Conservation (phyloP, 2,329 filamentous ascomycete species). For the Hirsutella thompsonii region DNA sequence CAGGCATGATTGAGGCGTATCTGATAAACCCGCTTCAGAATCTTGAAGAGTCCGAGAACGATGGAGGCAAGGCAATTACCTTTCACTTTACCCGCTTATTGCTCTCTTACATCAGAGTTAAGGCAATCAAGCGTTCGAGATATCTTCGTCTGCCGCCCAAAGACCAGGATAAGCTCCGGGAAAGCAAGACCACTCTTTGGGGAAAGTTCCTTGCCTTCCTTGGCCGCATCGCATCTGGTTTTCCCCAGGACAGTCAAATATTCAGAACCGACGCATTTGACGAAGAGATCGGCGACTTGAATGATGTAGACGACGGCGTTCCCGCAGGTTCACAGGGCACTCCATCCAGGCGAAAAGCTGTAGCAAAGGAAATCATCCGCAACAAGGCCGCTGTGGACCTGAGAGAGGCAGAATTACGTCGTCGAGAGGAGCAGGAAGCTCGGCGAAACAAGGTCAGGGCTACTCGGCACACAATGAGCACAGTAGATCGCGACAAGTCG, state of each 20-base stretch:
- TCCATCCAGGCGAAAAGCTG: slow-evolving; percentile 9
- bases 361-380: slow-evolving; percentile 19
- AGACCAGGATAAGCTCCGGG: slow-evolving; percentile 8
- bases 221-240: slow-evolving; percentile 10
- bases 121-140: slow-evolving; percentile 9
- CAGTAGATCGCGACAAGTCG: slow-evolving; percentile 29
- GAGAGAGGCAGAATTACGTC: slow-evolving; percentile 41
- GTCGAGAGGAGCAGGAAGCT: slow-evolving; percentile 38
- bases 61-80: slow-evolving; percentile 6
- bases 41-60: slow-evolving; percentile 3
- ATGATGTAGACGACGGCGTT: slow-evolving; percentile 6
- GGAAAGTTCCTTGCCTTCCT: slow-evolving; percentile 15
- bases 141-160: slow-evolving; percentile 8
- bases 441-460: slow-evolving; percentile 34
- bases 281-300: slow-evolving; percentile 7
- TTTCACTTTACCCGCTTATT: slow-evolving; percentile 20
- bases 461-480: slow-evolving; percentile 29
- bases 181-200: slow-evolving; percentile 6
- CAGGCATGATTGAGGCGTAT: slow-evolving; percentile 3
- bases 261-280: slow-evolving; percentile 12
- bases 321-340: neutral
- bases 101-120: slow-evolving; percentile 15
- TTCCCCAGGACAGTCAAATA: slow-evolving; percentile 21
- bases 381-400: slow-evolving; percentile 31
- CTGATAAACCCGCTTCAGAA: slow-evolving; percentile 6